Conservation (phyloP, 208 protist genomes). For the Lotmaria passim region DNA sequence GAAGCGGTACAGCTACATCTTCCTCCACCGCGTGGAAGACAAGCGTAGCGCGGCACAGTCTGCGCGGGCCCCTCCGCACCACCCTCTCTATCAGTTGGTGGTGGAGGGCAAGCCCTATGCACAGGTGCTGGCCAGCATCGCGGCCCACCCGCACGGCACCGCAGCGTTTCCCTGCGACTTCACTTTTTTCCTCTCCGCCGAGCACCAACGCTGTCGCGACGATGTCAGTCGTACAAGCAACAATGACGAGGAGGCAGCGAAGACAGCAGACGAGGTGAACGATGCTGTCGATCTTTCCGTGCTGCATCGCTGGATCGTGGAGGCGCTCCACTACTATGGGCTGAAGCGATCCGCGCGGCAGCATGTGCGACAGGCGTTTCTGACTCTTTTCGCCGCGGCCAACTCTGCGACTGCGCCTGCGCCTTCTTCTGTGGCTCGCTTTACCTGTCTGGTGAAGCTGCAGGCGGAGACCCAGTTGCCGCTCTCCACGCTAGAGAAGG, state of each 20-base stretch:
- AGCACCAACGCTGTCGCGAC: too few relatives aligned
- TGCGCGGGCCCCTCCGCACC: neutral
- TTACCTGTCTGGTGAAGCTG: constrained; percentile 30
- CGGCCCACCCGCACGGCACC: constrained; percentile 31
- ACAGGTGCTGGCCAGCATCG: constrained; percentile 28
- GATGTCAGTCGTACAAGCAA: neutral
- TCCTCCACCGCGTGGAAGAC: constrained; percentile 31
- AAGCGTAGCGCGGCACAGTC: neutral
- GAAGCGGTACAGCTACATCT: constrained; percentile 57
- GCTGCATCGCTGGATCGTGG: constrained; percentile 39
- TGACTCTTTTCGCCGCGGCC: neutral
- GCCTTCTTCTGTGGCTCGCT: constrained; percentile 3
- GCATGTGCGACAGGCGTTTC: neutral
- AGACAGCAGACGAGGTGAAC: neutral
- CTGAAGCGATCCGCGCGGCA: constrained; percentile 7
- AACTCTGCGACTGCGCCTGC: neutral
- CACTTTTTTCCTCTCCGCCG: constrained; percentile 14
- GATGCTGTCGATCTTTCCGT: neutral
- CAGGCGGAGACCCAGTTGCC: constrained; percentile 29
- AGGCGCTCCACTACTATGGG: constrained; percentile 50
- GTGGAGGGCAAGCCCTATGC: constrained; percentile 16
- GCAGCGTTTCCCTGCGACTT: constrained; percentile 48
- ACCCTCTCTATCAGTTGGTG: constrained; percentile 50
- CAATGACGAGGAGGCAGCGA: neutral
- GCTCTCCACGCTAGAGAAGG: constrained; percentile 27